phyloP scores from a whole-genome alignment of 2,329 filamentous ascomycete species.

The Penicillium sp. region DNA sequence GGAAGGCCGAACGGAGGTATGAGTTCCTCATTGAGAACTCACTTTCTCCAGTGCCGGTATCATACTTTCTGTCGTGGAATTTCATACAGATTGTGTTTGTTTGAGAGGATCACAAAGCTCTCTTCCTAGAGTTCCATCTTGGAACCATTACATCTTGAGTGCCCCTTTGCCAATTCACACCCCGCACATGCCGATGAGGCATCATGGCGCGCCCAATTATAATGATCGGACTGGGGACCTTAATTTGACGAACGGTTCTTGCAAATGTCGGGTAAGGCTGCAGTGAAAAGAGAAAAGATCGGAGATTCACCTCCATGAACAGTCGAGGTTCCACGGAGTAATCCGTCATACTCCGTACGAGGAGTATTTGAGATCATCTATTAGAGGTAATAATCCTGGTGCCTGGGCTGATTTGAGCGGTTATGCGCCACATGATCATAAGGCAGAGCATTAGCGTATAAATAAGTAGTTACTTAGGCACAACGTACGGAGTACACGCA shows the following conservation, averaged over 20 bases:
- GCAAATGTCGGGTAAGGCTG: slow-evolving; percentile 9
- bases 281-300: background rate
- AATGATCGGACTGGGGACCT: background rate
- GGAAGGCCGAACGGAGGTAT: background rate
- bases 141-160: too few relatives aligned
- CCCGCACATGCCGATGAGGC: background rate
- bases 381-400: slow-evolving; percentile 6
- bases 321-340: background rate
- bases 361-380: too few relatives aligned
- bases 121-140: background rate
- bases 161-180: background rate
- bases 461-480: background rate
- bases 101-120: background rate
- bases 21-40: background rate
- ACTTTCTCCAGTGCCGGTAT: background rate
- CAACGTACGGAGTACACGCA: too few relatives aligned
- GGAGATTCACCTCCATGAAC: background rate
- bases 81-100: too few relatives aligned
- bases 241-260: background rate
- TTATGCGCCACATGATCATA: slow-evolving; percentile 12
- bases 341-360: background rate
- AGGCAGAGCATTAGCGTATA: background rate
- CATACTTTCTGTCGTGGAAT: background rate
- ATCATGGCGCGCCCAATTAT: slow-evolving; percentile 3
- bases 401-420: background rate